Evolutionary conservation across 208 protist species (phyloP), one percentile per base, ranked within the genome.

Genomic region (Porcisia hertigi): DNA sequence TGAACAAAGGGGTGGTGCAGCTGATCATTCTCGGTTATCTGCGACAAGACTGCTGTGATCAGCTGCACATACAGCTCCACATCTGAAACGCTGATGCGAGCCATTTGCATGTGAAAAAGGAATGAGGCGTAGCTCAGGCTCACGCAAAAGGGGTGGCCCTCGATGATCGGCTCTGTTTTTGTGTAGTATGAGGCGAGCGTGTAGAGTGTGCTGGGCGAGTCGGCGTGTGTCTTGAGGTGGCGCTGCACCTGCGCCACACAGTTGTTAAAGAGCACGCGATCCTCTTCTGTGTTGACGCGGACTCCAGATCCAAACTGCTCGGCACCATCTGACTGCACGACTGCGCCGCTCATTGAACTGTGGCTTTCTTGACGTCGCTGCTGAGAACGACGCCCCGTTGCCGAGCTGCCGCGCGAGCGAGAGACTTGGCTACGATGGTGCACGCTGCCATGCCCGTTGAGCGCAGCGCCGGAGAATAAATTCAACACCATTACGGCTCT

Each of bases 101-200:
- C 82, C 94, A 97, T 97, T 75, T 97, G 92, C 73, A 96, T 89
- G 75, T 97, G 94, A 70, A 95, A 97, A 23, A 97, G 85, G 77
- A 97, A 97, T 14, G 94, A 96, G 25, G 92, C 81, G 76, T 91
- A 95, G 84, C 92, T 96, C 53, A 97, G 88, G 34, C 83, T 89
- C 20, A 97, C 94, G 67, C 94, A 97, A 81, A 97, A 97, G 18
- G 94, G 92, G 14, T 85, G 80, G 30, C 80, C 89, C 55, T 96
- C 90, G 54, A 97, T 88, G 73, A 86, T 76, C 11, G 94, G 94
- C 73, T 90, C 85, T 25, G 82, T 70, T 20, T 84, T 80, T 2
- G 94, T 97, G 83, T 95, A 97, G 82, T 97, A 96, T 6, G 94
- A 96, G 16, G 89, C 94, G 34, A 97, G 79, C 16, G 89, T 95